These are phyloP conservation scores for Diplogelasinospora grovesii DNA, from an alignment of 495 filamentous ascomycete genomes.

Conservation along the genomic window DNA sequence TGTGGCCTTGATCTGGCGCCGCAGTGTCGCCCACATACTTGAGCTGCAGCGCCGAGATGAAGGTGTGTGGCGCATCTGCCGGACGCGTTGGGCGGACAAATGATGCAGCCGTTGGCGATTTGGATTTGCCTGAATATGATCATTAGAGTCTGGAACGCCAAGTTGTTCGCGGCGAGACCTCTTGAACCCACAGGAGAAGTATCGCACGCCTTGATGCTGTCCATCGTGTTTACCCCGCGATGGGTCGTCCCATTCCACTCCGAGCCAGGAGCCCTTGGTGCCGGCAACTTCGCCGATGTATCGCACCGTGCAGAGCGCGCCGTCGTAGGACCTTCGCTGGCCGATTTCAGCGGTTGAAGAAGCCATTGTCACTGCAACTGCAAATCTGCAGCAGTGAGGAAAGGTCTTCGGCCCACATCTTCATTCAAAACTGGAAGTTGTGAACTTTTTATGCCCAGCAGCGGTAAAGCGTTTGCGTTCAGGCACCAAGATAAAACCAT, in stretches of 20 bases:
- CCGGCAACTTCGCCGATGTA: slow-evolving; percentile 72
- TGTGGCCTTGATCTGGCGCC: slow-evolving; percentile 14
- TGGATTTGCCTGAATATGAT: slow-evolving; percentile 57
- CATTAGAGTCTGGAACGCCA: too few species aligned
- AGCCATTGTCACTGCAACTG: background rate
- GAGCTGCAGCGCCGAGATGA: slow-evolving; percentile 69
- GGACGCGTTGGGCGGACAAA: slow-evolving; percentile 76
- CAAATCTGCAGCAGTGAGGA: too few species aligned
- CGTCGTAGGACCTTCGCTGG: slow-evolving; percentile 71
- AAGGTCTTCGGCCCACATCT: slow-evolving; percentile 1
- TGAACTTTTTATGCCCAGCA: background rate
- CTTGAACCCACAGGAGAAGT: slow-evolving; percentile 66
- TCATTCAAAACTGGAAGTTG: background rate
- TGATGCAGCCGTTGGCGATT: slow-evolving; percentile 63
- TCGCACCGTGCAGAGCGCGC: slow-evolving; percentile 71
- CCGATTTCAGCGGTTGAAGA: slow-evolving; percentile 39
- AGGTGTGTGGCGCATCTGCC: slow-evolving; percentile 58
- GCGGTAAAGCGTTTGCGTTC: too few species aligned
- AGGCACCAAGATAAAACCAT: background rate
- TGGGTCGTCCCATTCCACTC: slow-evolving; percentile 93
- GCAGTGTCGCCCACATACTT: slow-evolving; percentile 68
- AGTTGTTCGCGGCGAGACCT: background rate
- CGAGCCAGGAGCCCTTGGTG: slow-evolving; percentile 78
- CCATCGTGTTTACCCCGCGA: slow-evolving; percentile 85
- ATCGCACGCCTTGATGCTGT: slow-evolving; percentile 65